phyloP scores from a whole-genome alignment of 2,329 filamentous ascomycete genomes.

The Fusarium pseudonygamai region DNA sequence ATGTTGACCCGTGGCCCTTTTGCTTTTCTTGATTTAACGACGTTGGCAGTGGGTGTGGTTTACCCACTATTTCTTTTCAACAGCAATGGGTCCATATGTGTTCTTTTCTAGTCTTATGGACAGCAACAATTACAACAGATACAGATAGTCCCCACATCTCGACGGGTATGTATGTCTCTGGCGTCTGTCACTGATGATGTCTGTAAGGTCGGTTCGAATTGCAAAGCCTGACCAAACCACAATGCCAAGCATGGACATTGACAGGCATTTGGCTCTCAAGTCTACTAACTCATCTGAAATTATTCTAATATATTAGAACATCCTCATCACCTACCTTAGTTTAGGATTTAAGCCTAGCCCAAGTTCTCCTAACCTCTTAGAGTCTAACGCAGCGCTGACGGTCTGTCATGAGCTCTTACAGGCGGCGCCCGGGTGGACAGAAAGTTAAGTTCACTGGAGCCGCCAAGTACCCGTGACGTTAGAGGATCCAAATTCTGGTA shows the following conservation, averaged over 20 bases:
- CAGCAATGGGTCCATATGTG: neutral
- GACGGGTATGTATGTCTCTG: neutral
- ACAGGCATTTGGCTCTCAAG: too few species aligned
- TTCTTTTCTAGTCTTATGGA: neutral
- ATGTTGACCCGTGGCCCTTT: neutral
- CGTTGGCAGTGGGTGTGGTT: neutral
- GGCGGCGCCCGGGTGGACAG: neutral
- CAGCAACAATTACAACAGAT: neutral
- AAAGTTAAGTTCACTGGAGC: neutral
- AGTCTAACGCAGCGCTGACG: neutral
- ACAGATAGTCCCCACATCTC: neutral
- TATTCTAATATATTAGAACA: neutral
- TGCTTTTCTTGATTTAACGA: neutral
- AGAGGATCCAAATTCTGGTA: neutral
- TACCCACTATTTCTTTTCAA: neutral
- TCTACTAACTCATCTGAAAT: neutral
- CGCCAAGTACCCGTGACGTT: neutral
- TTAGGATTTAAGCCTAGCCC: neutral
- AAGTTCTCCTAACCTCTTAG: neutral
- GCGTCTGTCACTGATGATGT: neutral
- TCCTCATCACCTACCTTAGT: neutral
- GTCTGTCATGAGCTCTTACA: neutral
- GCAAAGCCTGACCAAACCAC: neutral
- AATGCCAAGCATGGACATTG: neutral
- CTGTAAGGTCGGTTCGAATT: neutral